Conservation (phyloP, 2,329 filamentous ascomycete species). For the Cladosporium austrohemisphaericum region DNA sequence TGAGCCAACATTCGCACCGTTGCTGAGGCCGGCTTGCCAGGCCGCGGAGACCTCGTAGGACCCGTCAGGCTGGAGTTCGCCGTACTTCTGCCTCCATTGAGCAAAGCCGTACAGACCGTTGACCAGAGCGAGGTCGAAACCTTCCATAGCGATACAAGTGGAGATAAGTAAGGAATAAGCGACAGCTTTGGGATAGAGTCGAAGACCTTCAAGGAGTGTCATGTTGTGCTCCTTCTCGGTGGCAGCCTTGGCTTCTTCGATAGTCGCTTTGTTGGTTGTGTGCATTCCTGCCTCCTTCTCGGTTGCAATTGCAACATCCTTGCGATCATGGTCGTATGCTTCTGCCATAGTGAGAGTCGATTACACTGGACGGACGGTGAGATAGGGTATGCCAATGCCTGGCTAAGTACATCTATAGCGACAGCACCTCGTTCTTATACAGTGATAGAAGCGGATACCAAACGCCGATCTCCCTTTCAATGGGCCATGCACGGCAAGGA, state of each 20-base stretch:
- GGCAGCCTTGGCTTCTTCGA: conserved; percentile 36
- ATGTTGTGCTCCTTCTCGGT: conserved; percentile 50
- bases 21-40: conserved; percentile 48
- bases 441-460: neutral
- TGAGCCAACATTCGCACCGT: conserved; percentile 45
- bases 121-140: conserved; percentile 76
- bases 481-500: neutral
- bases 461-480: neutral
- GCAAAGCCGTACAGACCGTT: conserved; percentile 68
- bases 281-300: conserved; percentile 1
- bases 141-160: conserved; percentile 87
- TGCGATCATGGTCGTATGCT: neutral
- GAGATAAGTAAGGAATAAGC: conserved; percentile 80
- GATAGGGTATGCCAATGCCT: neutral
- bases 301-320: neutral
- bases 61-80: conserved; percentile 38
- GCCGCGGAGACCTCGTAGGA: conserved; percentile 41
- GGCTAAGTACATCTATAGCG: neutral
- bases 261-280: conserved; percentile 1
- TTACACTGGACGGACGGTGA: neutral
- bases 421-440: neutral
- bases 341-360: conserved; percentile 1
- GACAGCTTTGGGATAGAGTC: conserved; percentile 81
- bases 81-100: conserved; percentile 46
- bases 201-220: conserved; percentile 68